A percentile compares a stretch with the other conserved stretches of the same genome.
phyloP scores from a whole-genome alignment of 2,329 filamentous ascomycete genomes.

The Chaetomiaceae sp. region DNA sequence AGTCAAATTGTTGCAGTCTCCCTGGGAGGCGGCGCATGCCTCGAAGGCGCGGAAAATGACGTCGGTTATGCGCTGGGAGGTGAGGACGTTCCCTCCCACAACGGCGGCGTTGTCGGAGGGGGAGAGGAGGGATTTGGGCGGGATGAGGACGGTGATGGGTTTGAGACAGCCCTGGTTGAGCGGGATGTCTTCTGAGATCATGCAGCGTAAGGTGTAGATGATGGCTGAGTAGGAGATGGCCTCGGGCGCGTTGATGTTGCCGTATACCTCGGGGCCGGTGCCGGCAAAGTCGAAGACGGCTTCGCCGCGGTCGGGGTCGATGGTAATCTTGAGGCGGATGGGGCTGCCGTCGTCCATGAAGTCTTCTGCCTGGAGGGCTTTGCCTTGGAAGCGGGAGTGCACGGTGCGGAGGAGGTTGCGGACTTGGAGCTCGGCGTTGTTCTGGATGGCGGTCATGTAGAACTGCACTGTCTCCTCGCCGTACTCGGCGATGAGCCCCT shows the following conservation, averaged over 20 bases:
- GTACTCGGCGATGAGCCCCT: constrained; percentile 70
- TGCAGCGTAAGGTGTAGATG: constrained; percentile 77
- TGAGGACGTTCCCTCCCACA: constrained; percentile 78
- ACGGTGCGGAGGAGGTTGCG: constrained; percentile 68
- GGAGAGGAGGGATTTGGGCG: constrained; percentile 66
- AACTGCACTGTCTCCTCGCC: constrained; percentile 72
- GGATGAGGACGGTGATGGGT: constrained; percentile 71
- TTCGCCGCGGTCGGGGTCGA: constrained; percentile 68
- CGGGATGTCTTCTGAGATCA: constrained; percentile 78
- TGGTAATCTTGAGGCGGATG: constrained; percentile 69
- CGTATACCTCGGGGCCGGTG: constrained; percentile 71
- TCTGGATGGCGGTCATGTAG: constrained; percentile 80
- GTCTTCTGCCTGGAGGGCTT: constrained; percentile 69
- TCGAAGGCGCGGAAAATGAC: constrained; percentile 77
- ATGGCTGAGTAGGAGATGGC: constrained; percentile 76
- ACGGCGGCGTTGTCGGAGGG: constrained; percentile 75
- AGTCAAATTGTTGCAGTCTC: constrained; percentile 79
- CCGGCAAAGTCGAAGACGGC: constrained; percentile 74
- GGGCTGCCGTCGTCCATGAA: constrained; percentile 86
- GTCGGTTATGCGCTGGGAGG: constrained; percentile 75
- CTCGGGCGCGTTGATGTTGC: constrained; percentile 72
- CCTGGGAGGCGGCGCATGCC: constrained; percentile 74
- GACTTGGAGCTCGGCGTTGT: constrained; percentile 73
- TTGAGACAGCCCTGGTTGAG: constrained; percentile 81
- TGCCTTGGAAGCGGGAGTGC: constrained; percentile 62